Percentiles rank a stretch among this genome's conserved stretches.
phyloP scores from a whole-genome alignment of 139 green algal species.

The Coccomyxa sp. region DNA sequence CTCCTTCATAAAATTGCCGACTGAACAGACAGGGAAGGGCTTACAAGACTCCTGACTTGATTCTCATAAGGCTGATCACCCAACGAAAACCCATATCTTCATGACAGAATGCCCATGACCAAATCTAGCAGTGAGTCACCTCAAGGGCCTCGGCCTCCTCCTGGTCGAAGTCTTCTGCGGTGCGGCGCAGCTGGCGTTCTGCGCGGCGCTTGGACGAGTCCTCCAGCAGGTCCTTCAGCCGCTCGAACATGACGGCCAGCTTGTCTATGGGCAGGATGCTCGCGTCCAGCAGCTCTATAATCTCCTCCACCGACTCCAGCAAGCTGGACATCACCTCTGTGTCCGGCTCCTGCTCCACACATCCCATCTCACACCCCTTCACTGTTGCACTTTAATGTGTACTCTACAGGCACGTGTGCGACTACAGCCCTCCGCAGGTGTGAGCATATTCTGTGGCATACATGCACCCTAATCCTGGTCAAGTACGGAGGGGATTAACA shows the following conservation, averaged over 20 bases:
- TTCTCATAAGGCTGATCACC: too few relatives aligned
- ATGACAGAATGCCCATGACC: too few relatives aligned
- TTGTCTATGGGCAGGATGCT: slow-evolving; percentile 45
- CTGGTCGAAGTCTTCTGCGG: slow-evolving; percentile 87
- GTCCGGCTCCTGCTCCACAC: slow-evolving; percentile 59
- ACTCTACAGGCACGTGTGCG: too few relatives aligned
- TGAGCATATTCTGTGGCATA: too few relatives aligned
- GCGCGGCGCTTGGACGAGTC: slow-evolving; percentile 61
- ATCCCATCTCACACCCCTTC: background rate
- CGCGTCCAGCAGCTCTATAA: slow-evolving; percentile 47
- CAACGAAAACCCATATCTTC: too few relatives aligned
- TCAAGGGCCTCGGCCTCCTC: slow-evolving; percentile 90
- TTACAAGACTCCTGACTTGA: too few relatives aligned
- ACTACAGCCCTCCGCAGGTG: too few relatives aligned
- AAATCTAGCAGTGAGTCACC: slow-evolving; percentile 1
- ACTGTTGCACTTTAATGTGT: too few relatives aligned
- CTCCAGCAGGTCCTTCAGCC: slow-evolving; percentile 50
- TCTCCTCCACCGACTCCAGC: slow-evolving; percentile 65
- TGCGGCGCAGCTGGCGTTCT: slow-evolving; percentile 46
- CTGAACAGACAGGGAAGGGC: too few relatives aligned
- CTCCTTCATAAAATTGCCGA: too few relatives aligned
- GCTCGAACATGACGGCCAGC: slow-evolving; percentile 36
- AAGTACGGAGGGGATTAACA: too few relatives aligned
- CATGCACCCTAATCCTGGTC: too few relatives aligned
- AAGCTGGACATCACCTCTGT: slow-evolving; percentile 55